phyloP scores from a whole-genome alignment of 2,329 filamentous ascomycete species.

The Massarina eburnea region DNA sequence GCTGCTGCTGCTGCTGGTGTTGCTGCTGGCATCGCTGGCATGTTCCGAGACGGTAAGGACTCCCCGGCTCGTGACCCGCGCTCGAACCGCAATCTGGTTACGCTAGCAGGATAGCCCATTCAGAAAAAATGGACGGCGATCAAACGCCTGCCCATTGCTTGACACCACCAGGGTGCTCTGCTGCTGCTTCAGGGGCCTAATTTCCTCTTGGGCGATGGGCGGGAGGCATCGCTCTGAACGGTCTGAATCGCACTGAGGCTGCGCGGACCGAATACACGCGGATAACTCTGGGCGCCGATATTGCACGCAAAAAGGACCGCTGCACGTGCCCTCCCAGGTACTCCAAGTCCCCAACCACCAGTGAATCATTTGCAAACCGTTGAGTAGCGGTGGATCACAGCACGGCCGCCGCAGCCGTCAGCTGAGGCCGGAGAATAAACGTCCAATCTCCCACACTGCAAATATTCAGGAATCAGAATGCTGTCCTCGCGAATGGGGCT shows the following conservation, averaged over 20 bases:
- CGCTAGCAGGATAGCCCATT: conserved; percentile 17
- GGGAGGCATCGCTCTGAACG: too few relatives aligned
- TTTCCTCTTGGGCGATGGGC: too few relatives aligned
- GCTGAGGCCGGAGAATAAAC: conserved; percentile 20
- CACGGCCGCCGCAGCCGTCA: conserved; percentile 21
- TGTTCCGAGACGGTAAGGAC: too few relatives aligned
- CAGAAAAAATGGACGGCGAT: conserved; percentile 39
- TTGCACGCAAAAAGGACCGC: too few relatives aligned
- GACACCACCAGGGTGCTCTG: conserved; percentile 10
- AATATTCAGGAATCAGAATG: conserved; percentile 16
- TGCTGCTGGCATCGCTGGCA: too few relatives aligned
- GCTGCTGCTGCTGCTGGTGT: too few relatives aligned
- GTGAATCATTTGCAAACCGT: conserved; percentile 1
- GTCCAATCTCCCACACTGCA: conserved; percentile 6
- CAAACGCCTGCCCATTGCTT: conserved; percentile 44
- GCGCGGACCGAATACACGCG: too few relatives aligned
- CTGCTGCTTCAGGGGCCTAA: conserved; percentile 29
- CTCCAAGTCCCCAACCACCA: not conserved
- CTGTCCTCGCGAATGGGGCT: conserved; percentile 17
- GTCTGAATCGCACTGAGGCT: too few relatives aligned
- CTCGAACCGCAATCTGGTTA: conserved; percentile 24
- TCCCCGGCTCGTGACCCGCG: conserved; percentile 21
- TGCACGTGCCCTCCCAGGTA: not conserved
- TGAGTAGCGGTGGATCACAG: conserved; percentile 3
- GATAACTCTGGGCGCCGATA: too few relatives aligned